Conservation (phyloP, 495 filamentous ascomycete species). For the Lepidopterella palustris region DNA sequence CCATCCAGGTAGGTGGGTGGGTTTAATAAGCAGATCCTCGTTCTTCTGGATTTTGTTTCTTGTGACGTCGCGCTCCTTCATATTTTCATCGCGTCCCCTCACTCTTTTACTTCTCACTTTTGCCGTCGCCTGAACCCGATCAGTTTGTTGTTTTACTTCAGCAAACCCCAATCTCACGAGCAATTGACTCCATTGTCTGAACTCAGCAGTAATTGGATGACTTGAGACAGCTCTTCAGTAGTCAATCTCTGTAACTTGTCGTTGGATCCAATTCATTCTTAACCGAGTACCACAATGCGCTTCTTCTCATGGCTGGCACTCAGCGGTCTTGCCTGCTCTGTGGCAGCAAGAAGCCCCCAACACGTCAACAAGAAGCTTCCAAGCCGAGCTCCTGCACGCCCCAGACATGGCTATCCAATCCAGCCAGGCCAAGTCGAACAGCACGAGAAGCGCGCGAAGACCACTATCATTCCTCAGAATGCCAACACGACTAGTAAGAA, state of each 20-base stretch:
- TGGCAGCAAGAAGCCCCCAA: slow-evolving; percentile 22
- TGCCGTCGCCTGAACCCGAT: not conserved
- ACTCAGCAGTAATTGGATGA: too few species aligned
- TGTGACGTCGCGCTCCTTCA: not conserved
- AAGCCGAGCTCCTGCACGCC: slow-evolving; percentile 1
- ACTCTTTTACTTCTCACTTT: not conserved
- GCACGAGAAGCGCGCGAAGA: slow-evolving; percentile 9
- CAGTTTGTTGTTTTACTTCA: not conserved
- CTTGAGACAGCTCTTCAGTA: too few species aligned
- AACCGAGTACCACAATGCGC: slow-evolving; percentile 4
- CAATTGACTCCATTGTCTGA: too few species aligned
- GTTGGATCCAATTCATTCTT: not conserved
- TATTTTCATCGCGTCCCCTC: not conserved
- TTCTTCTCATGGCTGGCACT: slow-evolving; percentile 25
- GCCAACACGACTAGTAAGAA: slow-evolving; percentile 32
- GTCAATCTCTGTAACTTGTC: not conserved
- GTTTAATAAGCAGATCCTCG: not conserved
- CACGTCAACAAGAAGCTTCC: slow-evolving; percentile 26
- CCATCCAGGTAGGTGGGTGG: not conserved
- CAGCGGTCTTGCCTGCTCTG: slow-evolving; percentile 18
- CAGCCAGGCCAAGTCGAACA: not conserved
- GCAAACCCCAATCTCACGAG: not conserved
- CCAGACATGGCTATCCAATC: slow-evolving; percentile 7
- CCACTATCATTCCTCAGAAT: slow-evolving; percentile 33
- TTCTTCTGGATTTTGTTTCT: not conserved